Base-by-base conservation (phyloP, 768 basidiomycete genomes). In the Leccinum boreale region DNA sequence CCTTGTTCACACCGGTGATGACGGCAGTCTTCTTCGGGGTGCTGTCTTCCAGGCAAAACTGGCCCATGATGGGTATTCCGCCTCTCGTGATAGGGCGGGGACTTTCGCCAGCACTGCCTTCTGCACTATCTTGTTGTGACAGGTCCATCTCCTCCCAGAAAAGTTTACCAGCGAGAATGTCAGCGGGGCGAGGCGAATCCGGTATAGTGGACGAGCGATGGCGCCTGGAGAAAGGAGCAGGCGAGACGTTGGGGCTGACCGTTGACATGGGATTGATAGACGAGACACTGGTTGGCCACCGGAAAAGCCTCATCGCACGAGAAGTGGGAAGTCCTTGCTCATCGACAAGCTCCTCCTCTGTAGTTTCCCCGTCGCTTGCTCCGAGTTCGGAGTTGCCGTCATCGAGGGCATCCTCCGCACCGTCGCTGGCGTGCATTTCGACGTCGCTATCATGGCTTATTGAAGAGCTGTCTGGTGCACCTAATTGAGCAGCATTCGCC, bases 281-380 rank as follows among this genome's bases (percentile, higher is more conserved):
- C 26, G 82, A 82, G 44, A 87, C 79, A 17, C 71, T 70, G 19
- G 78, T 79, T 8, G 90, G 90, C 62, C 85, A 81, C 64, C 77
- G 82, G 76, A 90, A 89, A 47, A 89, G 76, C 58, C 78, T 76
- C 84, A 90, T 87, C 23, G 88, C 87, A 55, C 83, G 84, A n/a
- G 83, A 83, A 56, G 89, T 92, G 26, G 85, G 87, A 6, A 90
- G 75, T 55, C 86, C 84, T 58, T 85, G 81, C 9, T 84, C 81
- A 54, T 87, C 89, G n/a, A 92, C 85, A 52, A 92, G 84, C 59
- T 93, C 90, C 60, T 90, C 88, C 67, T 92, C 90, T 2, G 91
- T 92, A 4, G 90, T 90, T 61, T 91, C 87, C 1, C 89, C 88
- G 6, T 84, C 86, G 56, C 76, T 81, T 39, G 79, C 82, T 48